Evolutionary conservation across 495 filamentous ascomycete genomes (phyloP).

Genomic region (Neurospora terricola): DNA sequence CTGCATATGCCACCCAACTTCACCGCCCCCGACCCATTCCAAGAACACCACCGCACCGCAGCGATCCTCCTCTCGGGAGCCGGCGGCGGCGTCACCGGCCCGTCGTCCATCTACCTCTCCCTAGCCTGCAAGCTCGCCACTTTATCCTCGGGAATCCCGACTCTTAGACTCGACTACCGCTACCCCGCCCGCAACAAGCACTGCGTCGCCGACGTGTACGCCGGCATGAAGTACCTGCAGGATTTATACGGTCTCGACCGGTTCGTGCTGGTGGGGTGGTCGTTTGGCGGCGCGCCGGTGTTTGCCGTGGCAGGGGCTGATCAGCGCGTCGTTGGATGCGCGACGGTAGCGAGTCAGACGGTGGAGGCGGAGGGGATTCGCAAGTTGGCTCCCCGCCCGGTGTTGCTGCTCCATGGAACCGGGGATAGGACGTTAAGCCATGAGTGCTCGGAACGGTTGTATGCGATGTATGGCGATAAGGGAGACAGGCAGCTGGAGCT

Average conservation of each 20-base stretch:
- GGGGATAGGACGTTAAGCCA: constrained; percentile 23
- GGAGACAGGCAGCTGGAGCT: constrained; percentile 28
- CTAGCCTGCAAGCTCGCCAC: constrained; percentile 35
- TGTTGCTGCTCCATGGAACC: constrained; percentile 32
- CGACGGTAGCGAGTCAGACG: constrained; percentile 28
- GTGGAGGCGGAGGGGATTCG: constrained; percentile 18
- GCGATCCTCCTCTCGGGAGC: constrained; percentile 35
- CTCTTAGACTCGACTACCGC: constrained; percentile 35
- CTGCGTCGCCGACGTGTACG: constrained; percentile 27
- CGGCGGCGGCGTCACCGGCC: constrained; percentile 36
- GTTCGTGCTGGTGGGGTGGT: constrained; percentile 38
- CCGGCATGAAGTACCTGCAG: constrained; percentile 30
- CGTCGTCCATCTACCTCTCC: constrained; percentile 31
- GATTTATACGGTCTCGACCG: constrained; percentile 20
- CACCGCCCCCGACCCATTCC: neutral
- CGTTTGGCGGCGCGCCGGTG: constrained; percentile 33
- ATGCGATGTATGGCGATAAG: constrained; percentile 22
- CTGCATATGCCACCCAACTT: constrained; percentile 15
- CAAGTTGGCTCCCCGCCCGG: constrained; percentile 20
- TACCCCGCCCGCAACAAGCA: constrained; percentile 23
- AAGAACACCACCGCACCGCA: constrained; percentile 19
- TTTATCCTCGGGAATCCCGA: constrained; percentile 25
- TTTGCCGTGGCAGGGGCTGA: constrained; percentile 27
- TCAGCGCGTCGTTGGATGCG: constrained; percentile 28
- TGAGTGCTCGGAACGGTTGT: constrained; percentile 28